phyloP scores from a whole-genome alignment of 1,284 basidiomycete species.

The Sporisorium iseilematis-ciliati region DNA sequence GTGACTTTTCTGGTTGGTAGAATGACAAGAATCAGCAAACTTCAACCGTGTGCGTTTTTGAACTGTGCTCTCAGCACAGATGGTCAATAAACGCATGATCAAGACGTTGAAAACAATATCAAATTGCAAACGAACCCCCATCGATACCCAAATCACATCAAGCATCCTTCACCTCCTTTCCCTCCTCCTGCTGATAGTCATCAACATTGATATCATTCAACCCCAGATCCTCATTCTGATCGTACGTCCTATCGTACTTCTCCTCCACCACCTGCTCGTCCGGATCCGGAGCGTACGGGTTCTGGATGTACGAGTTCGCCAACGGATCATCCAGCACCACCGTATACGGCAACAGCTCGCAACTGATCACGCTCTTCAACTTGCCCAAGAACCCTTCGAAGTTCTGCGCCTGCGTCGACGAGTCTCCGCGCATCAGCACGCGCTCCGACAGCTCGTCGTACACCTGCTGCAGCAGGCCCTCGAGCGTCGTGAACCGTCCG shows the following conservation, averaged over 20 bases:
- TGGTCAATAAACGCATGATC: not conserved
- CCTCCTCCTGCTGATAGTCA: constrained; percentile 40
- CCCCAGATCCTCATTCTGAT: constrained; percentile 96
- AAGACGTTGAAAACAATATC: not conserved
- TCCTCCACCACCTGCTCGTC: constrained; percentile 75
- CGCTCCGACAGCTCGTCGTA: constrained; percentile 95
- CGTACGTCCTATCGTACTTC: constrained; percentile 83
- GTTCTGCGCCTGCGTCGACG: constrained; percentile 61
- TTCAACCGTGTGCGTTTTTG: no score
- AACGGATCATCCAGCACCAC: constrained; percentile 95
- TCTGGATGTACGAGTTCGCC: constrained; percentile 95
- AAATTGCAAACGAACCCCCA: not conserved
- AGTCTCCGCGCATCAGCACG: constrained; percentile 83
- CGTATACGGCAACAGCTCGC: constrained; percentile 73
- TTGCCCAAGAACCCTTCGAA: constrained; percentile 78
- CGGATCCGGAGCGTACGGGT: constrained; percentile 75
- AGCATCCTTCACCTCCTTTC: not conserved
- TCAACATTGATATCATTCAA: constrained; percentile 92
- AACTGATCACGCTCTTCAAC: constrained; percentile 72
- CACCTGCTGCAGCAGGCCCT: constrained; percentile 92
- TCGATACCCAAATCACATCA: not conserved
- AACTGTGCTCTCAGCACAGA: not conserved
- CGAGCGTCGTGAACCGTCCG: constrained; percentile 97
- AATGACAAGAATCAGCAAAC: no score
- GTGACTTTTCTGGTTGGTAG: constrained; percentile 64